Evolutionary conservation across 169 alveolate genomes (phyloP).

Genomic region (Toxoplasma gondii): DNA sequence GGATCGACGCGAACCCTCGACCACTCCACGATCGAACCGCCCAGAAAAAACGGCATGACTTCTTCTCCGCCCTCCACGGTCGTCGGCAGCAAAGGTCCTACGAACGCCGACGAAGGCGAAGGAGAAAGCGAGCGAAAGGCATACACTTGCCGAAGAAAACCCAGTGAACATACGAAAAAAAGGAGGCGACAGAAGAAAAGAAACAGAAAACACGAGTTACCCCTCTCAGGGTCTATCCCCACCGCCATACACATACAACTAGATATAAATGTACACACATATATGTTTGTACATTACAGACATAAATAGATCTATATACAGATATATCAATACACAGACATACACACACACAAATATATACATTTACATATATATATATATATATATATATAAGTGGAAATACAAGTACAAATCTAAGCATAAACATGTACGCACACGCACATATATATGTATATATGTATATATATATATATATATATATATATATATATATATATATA

Average conservation of each 20-base stretch:
- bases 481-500: too few relatives aligned
- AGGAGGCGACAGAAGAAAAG: background rate
- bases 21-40: conserved; percentile 80
- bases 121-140: background rate
- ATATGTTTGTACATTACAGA: too few relatives aligned
- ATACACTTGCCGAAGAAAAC: background rate
- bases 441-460: too few relatives aligned
- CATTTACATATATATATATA: too few relatives aligned
- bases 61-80: conserved; percentile 59
- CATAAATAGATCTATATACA: background rate
- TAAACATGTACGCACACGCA: too few relatives aligned
- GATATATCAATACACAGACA: too few relatives aligned
- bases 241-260: too few relatives aligned
- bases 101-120: background rate
- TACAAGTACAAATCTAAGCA: too few relatives aligned
- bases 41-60: conserved; percentile 71
- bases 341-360: too few relatives aligned
- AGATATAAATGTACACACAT: too few relatives aligned
- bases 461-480: too few relatives aligned
- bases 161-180: background rate
- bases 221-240: too few relatives aligned
- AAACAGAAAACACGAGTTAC: background rate
- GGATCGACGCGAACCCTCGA: conserved; percentile 67
- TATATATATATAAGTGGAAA: background rate
- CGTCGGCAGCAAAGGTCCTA: conserved; percentile 67